Evolutionary conservation across 2,329 filamentous ascomycete species (phyloP).

Genomic region (Aspergillus sp.): DNA sequence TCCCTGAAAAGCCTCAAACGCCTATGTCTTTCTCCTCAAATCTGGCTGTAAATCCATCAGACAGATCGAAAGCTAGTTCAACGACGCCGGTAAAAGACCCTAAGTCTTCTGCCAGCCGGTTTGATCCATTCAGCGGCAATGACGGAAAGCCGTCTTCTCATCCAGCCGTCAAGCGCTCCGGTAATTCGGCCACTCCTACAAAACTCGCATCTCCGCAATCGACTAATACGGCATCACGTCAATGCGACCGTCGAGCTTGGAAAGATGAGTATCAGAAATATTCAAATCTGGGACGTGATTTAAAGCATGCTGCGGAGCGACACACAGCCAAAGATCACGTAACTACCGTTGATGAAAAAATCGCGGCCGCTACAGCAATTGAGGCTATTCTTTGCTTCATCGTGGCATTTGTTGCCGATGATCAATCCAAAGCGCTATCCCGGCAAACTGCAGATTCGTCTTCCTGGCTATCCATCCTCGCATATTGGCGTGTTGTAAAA

Average conservation of each 20-base stretch:
- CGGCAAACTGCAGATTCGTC: constrained; percentile 43
- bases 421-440: constrained; percentile 39
- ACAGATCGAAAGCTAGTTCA: constrained; percentile 31
- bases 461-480: constrained; percentile 51
- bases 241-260: constrained; percentile 45
- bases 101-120: constrained; percentile 40
- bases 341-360: constrained; percentile 37
- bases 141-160: constrained; percentile 45
- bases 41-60: constrained; percentile 33
- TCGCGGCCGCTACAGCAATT: constrained; percentile 43
- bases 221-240: constrained; percentile 29
- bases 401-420: constrained; percentile 48
- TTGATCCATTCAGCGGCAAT: constrained; percentile 40
- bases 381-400: constrained; percentile 53
- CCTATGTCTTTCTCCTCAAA: constrained; percentile 36
- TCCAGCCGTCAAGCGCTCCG: constrained; percentile 31
- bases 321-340: constrained; percentile 34
- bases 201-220: constrained; percentile 34
- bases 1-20: constrained; percentile 40
- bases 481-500: constrained; percentile 50
- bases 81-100: constrained; percentile 48
- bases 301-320: constrained; percentile 50
- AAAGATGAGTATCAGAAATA: constrained; percentile 47
- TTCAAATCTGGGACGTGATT: constrained; percentile 44
- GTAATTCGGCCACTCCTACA: constrained; percentile 26